Evolutionary conservation across 169 alveolate species (phyloP), one percentile per base, ranked within the genome.

Genomic region (Perkinsus olseni): DNA sequence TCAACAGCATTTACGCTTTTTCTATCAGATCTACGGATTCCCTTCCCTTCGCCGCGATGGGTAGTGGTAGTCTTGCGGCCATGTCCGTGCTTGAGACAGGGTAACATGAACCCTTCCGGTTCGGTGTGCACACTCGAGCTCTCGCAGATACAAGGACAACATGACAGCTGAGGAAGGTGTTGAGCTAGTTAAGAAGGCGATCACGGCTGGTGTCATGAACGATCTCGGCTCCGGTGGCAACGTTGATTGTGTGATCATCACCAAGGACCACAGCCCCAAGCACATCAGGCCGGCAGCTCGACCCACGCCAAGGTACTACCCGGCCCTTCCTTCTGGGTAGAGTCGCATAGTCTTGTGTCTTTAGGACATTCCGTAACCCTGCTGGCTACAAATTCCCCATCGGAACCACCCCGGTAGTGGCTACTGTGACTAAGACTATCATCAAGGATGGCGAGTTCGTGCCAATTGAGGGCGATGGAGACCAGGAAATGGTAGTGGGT

Each of bases 21-120:
- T 28, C 31, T 24, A 28, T 28, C 34, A 62, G 82, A 4, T 62
- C 98, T 91, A 96, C 97, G 74, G 94, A 96, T 51, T 96, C 97
- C 45, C 94, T 96, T 40, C 99, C 99, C n/a, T 99, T 97, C 94
- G 95, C 98, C 31, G 97, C 99, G 28, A 97, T 98, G 98, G 99
- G 99, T 31, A 98, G 99, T 92, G 99, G 99, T 40, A 97, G 99
- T 38, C 96, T 98, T 48, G 98, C 98, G 94, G 99, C 99, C 39
- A 98, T 97, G 98, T 97, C 99, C 38, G 98, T 98, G 36, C 96
- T 98, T 62, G 99, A 99, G 94, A 96, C 98, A 93, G 93, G 95
- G 40, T 39, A 39, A 0, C 4, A 4, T 1, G 91, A 91, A 4
- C 1, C 38, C 34, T 36, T 8, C 0, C 39, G 92, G 20, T 10